These are phyloP conservation scores for Fomitopsis serialis DNA, from an alignment of 768 basidiomycete genomes.

Conservation along the genomic window DNA sequence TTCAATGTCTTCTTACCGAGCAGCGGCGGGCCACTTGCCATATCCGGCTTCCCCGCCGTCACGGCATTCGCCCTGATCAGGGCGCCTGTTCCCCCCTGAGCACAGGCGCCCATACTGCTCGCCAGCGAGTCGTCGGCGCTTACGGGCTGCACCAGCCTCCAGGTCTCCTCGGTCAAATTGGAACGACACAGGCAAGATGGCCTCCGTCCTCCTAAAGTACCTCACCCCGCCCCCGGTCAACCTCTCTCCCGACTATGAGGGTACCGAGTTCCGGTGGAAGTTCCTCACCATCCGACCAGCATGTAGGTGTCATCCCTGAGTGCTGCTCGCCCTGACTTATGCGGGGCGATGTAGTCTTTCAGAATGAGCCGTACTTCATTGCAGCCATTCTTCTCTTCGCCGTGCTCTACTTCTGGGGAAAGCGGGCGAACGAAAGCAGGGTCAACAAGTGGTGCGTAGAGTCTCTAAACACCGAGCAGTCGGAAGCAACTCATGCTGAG, in stretches of 20 bases:
- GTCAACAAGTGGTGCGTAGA: conserved; percentile 67
- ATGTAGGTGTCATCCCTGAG: conserved; percentile 36
- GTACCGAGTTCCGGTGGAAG: conserved; percentile 69
- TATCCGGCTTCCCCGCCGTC: neutral
- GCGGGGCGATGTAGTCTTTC: conserved; percentile 42
- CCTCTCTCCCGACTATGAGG: conserved; percentile 59
- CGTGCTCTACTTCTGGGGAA: conserved; percentile 54
- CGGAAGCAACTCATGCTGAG: neutral
- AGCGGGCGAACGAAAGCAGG: conserved; percentile 47
- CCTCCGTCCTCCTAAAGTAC: conserved; percentile 8
- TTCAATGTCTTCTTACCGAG: neutral
- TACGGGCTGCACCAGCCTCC: neutral
- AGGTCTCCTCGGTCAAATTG: neutral
- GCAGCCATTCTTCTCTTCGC: conserved; percentile 51
- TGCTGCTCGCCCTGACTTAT: neutral
- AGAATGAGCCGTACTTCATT: conserved; percentile 57
- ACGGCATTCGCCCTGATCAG: neutral
- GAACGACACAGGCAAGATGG: conserved; percentile 6
- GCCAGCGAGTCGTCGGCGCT: neutral
- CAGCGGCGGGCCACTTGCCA: neutral
- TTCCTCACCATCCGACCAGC: conserved; percentile 79
- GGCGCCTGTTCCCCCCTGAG: neutral
- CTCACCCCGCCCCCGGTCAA: conserved; percentile 46
- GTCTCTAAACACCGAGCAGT: neutral
- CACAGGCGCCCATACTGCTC: neutral